Conservation (phyloP, 805 yeast species). For the Lachancea waltii region DNA sequence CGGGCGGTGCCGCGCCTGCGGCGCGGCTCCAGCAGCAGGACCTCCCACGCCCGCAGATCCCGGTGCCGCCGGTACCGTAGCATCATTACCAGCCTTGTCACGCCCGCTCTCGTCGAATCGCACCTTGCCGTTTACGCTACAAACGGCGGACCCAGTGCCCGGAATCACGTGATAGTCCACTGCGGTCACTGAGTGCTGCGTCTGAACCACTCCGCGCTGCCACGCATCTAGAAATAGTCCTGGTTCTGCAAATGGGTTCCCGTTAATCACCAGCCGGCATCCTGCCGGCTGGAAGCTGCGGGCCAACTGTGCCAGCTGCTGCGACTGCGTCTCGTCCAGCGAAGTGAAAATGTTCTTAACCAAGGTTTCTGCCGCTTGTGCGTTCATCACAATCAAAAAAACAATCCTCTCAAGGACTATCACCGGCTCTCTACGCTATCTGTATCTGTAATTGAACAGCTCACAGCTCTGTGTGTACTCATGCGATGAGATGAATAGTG, state of each 20-base stretch:
- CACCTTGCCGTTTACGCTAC: slow-evolving; percentile 51
- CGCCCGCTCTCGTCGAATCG: slow-evolving; percentile 72
- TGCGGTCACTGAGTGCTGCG: slow-evolving; percentile 59
- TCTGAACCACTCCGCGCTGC: slow-evolving; percentile 32
- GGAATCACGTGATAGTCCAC: slow-evolving; percentile 64
- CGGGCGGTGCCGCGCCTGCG: slow-evolving; percentile 36
- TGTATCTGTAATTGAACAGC: no score
- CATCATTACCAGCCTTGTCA: slow-evolving; percentile 57
- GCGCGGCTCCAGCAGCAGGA: slow-evolving; percentile 1
- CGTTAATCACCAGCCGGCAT: slow-evolving; percentile 29
- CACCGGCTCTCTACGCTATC: no score
- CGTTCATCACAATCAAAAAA: slow-evolving; percentile 6
- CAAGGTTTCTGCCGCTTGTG: slow-evolving; percentile 28
- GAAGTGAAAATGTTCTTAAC: slow-evolving; percentile 32
- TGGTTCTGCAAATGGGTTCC: slow-evolving; percentile 27
- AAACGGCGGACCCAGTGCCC: slow-evolving; percentile 49
- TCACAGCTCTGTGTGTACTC: no score
- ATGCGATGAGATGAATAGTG: no score
- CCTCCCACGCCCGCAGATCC: slow-evolving; percentile 7
- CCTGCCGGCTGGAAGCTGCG: slow-evolving; percentile 21
- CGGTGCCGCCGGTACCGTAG: slow-evolving; percentile 37
- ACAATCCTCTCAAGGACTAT: no score
- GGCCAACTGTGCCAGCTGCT: slow-evolving; percentile 25
- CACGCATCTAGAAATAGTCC: slow-evolving; percentile 28
- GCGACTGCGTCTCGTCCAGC: slow-evolving; percentile 30